Conservation (phyloP, 1,284 basidiomycete genomes). For the Leccinum angustisporum region DNA sequence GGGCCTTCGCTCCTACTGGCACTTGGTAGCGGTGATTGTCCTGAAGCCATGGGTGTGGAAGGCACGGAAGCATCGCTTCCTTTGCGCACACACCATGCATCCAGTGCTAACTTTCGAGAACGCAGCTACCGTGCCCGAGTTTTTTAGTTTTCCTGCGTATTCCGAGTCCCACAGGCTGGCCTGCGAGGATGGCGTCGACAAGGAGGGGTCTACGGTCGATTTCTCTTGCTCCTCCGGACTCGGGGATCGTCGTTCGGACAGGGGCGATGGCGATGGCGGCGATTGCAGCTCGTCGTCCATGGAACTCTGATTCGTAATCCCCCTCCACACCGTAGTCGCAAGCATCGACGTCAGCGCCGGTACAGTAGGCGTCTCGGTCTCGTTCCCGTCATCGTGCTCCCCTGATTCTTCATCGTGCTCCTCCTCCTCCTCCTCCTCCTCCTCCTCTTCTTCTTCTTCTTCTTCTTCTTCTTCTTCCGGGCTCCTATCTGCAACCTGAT, state of each 20-base stretch:
- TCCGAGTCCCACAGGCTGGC: slow-evolving; percentile 48
- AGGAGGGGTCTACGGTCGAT: slow-evolving; percentile 4
- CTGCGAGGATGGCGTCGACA: slow-evolving; percentile 12
- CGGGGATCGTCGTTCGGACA: slow-evolving; percentile 6
- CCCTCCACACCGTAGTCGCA: too few relatives aligned
- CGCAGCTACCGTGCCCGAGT: slow-evolving; percentile 67
- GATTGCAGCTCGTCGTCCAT: slow-evolving; percentile 47
- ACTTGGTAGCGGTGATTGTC: slow-evolving; percentile 15
- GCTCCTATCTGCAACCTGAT: slow-evolving; percentile 43
- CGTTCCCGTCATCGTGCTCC: slow-evolving; percentile 42
- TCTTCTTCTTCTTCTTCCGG: slow-evolving; percentile 18
- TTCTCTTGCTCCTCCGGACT: slow-evolving; percentile 21
- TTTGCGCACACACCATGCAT: slow-evolving; percentile 41
- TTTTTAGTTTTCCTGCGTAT: slow-evolving; percentile 71
- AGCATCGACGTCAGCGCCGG: slow-evolving; percentile 44
- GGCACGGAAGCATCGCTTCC: slow-evolving; percentile 13
- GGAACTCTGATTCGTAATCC: slow-evolving; percentile 37
- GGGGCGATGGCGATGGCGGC: too few relatives aligned
- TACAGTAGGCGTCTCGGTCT: slow-evolving; percentile 41
- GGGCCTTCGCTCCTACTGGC: slow-evolving; percentile 18
- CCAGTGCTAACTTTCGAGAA: slow-evolving; percentile 67
- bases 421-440: slow-evolving; percentile 25
- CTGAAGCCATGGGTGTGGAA: slow-evolving; percentile 5
- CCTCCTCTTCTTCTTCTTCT: slow-evolving; percentile 33
- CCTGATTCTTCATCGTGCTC: slow-evolving; percentile 39